Evolutionary conservation across 192 early-diverging fungal species (phyloP), one percentile per base, ranked within the genome.

Genomic region (Podila minutissima): DNA sequence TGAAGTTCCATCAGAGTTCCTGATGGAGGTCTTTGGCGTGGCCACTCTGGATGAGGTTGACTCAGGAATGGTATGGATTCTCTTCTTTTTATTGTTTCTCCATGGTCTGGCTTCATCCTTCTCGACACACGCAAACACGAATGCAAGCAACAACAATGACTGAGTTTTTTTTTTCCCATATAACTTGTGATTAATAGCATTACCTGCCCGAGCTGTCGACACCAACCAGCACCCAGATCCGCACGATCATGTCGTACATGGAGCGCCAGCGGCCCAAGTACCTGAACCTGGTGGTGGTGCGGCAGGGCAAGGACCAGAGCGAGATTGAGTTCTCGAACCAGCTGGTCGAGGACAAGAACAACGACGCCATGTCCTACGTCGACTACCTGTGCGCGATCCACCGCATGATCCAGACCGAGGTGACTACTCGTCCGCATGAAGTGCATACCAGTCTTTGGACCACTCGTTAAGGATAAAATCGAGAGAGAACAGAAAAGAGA

Each of bases 341-440:
- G 64, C 81, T 99, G 71, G 83, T 92, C 12, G 98, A 99, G 84
- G 98, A 99, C 84, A 92, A 94, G 76, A 95, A 94, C 72, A 90
- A 91, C 58, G 95, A 94, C 51, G 90, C 90, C 61, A 92, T 95
- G 93, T 91, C 90, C 15, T 99, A 99, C 82, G 96, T 98, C 10
- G 97, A 99, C 74, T 98, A 92, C 68, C 82, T 99, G 32, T 94
- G 94, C 61, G 83, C 89, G 35, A 91, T 98, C 69, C 98, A 99
- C 83, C 88, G 93, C 75, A 93, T 92, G 82, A 95, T 96, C 74
- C 94, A 94, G 82, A 88, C 83, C 15, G 94, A 94, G 81, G 89
- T 89, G 69, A 89, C 77, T 2, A 20, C 62, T n/a, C 66, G 77
- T 15, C 67, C 77, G 2, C 77, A 81, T 61, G 77, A 81, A 37